phyloP scores from a whole-genome alignment of 23 red algal species.

The Gracilaria gracilis region DNA sequence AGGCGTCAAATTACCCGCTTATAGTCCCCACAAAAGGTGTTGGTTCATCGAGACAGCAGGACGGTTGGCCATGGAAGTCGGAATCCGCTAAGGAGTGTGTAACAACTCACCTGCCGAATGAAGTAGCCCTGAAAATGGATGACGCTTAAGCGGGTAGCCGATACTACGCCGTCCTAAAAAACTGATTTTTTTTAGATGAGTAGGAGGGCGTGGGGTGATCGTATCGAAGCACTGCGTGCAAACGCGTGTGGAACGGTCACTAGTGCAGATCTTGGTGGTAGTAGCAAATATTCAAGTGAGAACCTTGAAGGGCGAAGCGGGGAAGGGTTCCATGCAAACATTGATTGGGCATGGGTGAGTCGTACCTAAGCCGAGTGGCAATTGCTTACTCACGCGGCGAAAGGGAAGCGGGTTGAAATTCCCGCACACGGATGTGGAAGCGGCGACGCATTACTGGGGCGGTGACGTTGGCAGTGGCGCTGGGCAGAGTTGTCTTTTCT shows the following conservation, averaged over 20 bases:
- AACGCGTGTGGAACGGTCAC: slow-evolving; percentile 85
- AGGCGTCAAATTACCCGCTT: slow-evolving; percentile 84
- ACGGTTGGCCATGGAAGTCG: slow-evolving; percentile 95
- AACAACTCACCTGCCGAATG: slow-evolving; percentile 99
- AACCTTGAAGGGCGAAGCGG: slow-evolving; percentile 99
- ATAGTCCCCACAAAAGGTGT: slow-evolving; percentile 89
- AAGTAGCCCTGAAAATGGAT: slow-evolving; percentile 99
- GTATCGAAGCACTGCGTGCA: slow-evolving; percentile 66
- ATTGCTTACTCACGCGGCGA: slow-evolving; percentile 56
- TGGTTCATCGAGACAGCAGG: slow-evolving; percentile 92
- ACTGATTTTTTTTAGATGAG: slow-evolving; percentile 49
- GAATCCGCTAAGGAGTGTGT: slow-evolving; percentile 92
- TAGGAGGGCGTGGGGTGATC: slow-evolving; percentile 87
- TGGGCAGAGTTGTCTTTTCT: slow-evolving; percentile 81
- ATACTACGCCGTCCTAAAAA: slow-evolving; percentile 77
- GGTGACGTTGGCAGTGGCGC: slow-evolving; percentile 70
- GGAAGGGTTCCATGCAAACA: slow-evolving; percentile 98
- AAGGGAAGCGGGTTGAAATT: slow-evolving; percentile 92
- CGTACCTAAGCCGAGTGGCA: slow-evolving; percentile 54
- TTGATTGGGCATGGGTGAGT: slow-evolving; percentile 84
- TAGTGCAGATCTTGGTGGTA: slow-evolving; percentile 97
- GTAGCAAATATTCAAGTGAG: slow-evolving; percentile 96
- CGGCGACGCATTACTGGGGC: slow-evolving; percentile 69
- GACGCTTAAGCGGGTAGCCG: slow-evolving; percentile 91
- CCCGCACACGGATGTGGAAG: slow-evolving; percentile 75